phyloP scores from a whole-genome alignment of 164 flowering plant genomes.

The Hamamelis virginiana region DNA sequence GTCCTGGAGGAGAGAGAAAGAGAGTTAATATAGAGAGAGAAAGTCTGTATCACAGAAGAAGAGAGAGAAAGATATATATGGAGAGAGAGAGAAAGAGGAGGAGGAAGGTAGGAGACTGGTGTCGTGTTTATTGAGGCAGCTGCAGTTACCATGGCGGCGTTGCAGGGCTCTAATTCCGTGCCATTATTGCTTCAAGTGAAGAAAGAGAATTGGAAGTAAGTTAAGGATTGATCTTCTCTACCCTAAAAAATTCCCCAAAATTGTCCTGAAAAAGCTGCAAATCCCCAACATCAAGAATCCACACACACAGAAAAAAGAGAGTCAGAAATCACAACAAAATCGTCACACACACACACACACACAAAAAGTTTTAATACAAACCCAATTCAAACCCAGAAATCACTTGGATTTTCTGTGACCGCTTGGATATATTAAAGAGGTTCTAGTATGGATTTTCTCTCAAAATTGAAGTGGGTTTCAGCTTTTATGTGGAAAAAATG shows the following conservation, averaged over 20 bases:
- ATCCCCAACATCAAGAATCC: background rate
- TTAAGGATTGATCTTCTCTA: background rate
- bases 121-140: conserved; percentile 37
- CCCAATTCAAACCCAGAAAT: conserved; percentile 2
- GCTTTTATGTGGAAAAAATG: conserved; percentile 33
- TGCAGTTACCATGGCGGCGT: conserved; percentile 75
- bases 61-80: conserved; percentile 2
- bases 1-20: background rate
- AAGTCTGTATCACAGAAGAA: background rate
- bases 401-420: no score
- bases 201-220: conserved; percentile 7
- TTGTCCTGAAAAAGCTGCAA: conserved; percentile 17
- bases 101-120: conserved; percentile 5
- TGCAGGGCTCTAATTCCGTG: conserved; percentile 66
- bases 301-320: conserved; percentile 1
- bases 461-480: conserved; percentile 27
- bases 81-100: conserved; percentile 15
- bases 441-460: conserved; percentile 46
- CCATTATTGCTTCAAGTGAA: conserved; percentile 39
- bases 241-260: background rate
- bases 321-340: conserved; percentile 7
- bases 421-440: background rate
- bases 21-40: no score
- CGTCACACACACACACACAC: no score
- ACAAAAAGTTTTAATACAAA: no score